phyloP scores from a whole-genome alignment of 1,284 basidiomycete species.

The Anthracocystis panici-leucophaei region DNA sequence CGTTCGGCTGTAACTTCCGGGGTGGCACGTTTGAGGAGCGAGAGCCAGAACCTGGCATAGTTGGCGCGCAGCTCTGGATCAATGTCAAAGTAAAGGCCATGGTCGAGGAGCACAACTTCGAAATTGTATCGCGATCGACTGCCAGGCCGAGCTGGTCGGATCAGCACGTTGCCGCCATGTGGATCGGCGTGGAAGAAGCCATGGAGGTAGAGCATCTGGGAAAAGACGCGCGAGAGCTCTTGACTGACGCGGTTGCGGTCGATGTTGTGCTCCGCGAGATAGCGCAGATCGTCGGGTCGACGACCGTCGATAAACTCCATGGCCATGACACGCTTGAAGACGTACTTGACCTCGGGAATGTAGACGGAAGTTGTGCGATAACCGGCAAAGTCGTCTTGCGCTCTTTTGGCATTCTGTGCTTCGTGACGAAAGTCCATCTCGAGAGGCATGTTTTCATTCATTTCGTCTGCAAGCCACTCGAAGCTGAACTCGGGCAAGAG shows the following conservation, averaged over 20 bases:
- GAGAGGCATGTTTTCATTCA: slow-evolving; percentile 80
- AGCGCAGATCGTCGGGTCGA: slow-evolving; percentile 88
- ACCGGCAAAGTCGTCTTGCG: slow-evolving; percentile 78
- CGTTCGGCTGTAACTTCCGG: slow-evolving; percentile 60
- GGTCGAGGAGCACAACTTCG: slow-evolving; percentile 68
- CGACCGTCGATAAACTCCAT: slow-evolving; percentile 93
- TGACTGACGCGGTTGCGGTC: slow-evolving; percentile 93
- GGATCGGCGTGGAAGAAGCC: slow-evolving; percentile 74
- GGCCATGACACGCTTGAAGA: slow-evolving; percentile 85
- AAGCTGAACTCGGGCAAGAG: slow-evolving; percentile 83
- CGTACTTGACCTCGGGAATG: slow-evolving; percentile 87
- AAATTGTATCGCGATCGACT: slow-evolving; percentile 67
- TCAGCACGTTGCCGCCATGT: slow-evolving; percentile 83
- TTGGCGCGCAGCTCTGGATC: slow-evolving; percentile 64
- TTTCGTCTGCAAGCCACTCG: slow-evolving; percentile 67
- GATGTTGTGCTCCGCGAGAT: slow-evolving; percentile 84
- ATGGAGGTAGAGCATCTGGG: slow-evolving; percentile 95
- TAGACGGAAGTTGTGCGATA: slow-evolving; percentile 77
- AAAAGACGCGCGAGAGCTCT: slow-evolving; percentile 81
- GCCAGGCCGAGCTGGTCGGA: slow-evolving; percentile 71
- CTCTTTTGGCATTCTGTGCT: slow-evolving; percentile 83
- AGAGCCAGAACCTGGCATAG: slow-evolving; percentile 69
- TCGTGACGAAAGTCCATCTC: slow-evolving; percentile 95
- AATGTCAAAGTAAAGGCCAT: slow-evolving; percentile 69
- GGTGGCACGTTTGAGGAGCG: slow-evolving; percentile 61